Evolutionary conservation across 1,284 basidiomycete species (phyloP), one percentile per base, ranked within the genome.

Genomic region (Ceratobasidium sp.): DNA sequence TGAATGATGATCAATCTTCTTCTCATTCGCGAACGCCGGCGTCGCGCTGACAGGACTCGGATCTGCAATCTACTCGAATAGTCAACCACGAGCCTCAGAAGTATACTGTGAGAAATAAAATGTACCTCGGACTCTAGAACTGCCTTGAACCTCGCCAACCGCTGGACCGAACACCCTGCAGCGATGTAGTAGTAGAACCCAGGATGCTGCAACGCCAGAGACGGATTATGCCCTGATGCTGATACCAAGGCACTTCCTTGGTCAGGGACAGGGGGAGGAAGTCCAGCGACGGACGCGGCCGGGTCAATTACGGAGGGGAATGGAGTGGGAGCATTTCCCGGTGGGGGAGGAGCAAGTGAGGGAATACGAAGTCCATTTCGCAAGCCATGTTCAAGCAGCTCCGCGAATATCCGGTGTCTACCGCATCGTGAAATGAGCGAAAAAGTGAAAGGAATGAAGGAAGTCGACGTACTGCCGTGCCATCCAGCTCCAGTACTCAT

Each of bases 401-500:
- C 96, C 13, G 93, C 95, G 44, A 98, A 90, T 26, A 96, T 89
- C 7, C 96, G 93, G 82, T 97, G 91, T 82, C 94, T 96, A 52
- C 23, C 10, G 75, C n/a, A 23, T 33, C 54, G 38, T 10, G 28
- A 15, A 23, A 48, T 44, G 38, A 70, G 54, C 9, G 23, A 54
- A 50, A 48, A 33, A 12, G 23, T 23, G 61, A 48, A 40, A 42
- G 48, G 64, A 26, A 42, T 71, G 44, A 79, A 42, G 64, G n/a
- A 44, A 64, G 50, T 56, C n/a, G 12, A 88, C 93, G 79, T 81
- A 96, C 94, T 98, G 96, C 82, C 96, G 89, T 9, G 94, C 93
- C 70, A 96, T 88, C 97, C 97, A 99, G 81, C 93, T 94, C 97
- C 97, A 99, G 83, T 92, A 99, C 84, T 99, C 98, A 81, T 94